A percentile compares a stretch with the other conserved stretches of the same genome.
phyloP scores from a whole-genome alignment of 768 basidiomycete species.

The Boletales sp. region DNA sequence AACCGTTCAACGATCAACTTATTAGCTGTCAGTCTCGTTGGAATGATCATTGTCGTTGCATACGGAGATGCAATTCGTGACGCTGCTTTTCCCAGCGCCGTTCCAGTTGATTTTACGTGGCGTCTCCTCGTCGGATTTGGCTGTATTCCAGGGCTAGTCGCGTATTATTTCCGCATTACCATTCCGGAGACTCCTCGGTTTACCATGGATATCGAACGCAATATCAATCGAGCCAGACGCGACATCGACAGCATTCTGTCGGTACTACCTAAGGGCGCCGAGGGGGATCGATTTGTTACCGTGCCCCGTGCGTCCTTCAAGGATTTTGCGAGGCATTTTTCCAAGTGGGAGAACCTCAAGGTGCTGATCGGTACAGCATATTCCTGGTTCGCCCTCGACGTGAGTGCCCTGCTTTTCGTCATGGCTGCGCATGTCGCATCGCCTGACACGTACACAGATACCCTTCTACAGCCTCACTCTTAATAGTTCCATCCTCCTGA shows the following conservation, averaged over 20 bases:
- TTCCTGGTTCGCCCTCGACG: conserved; percentile 89
- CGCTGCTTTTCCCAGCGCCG: conserved; percentile 32
- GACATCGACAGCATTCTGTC: conserved; percentile 68
- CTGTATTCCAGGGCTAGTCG: conserved; percentile 71
- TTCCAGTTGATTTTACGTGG: conserved; percentile 76
- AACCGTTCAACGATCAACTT: background rate
- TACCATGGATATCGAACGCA: conserved; percentile 86
- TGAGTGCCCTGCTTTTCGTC: conserved; percentile 30
- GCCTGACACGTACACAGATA: conserved; percentile 41
- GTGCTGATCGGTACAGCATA: conserved; percentile 73
- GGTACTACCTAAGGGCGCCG: conserved; percentile 41
- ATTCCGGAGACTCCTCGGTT: conserved; percentile 90
- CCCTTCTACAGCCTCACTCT: conserved; percentile 87
- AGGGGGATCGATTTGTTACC: conserved; percentile 46
- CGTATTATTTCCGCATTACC: conserved; percentile 86
- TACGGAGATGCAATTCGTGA: conserved; percentile 57
- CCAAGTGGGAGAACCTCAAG: conserved; percentile 73
- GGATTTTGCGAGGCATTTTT: conserved; percentile 69
- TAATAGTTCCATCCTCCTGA: conserved; percentile 73
- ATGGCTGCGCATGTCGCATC: background rate
- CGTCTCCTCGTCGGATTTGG: conserved; percentile 86
- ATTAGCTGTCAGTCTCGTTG: conserved; percentile 63
- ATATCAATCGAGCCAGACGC: conserved; percentile 65
- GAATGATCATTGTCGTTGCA: conserved; percentile 56
- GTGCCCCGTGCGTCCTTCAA: conserved; percentile 61